Conservation (phyloP, 1,284 basidiomycete species). For the Cryptococcus sp. region DNA sequence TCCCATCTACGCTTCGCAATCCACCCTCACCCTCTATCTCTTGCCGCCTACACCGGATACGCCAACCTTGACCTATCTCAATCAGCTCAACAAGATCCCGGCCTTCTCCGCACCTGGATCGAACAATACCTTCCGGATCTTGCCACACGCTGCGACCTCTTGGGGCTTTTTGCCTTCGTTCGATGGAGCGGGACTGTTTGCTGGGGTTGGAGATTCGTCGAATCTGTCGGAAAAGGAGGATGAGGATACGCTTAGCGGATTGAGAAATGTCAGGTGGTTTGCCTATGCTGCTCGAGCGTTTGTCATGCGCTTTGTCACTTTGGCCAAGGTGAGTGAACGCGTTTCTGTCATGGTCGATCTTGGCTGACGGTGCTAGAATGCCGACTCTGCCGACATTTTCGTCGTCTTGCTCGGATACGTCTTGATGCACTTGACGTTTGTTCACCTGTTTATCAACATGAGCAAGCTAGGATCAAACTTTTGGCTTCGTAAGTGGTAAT, state of each 20-base stretch:
- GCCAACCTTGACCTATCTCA: conserved; percentile 58
- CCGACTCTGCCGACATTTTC: conserved; percentile 91
- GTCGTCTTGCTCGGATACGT: conserved; percentile 93
- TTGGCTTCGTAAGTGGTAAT: conserved; percentile 61
- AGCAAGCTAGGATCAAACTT: conserved; percentile 81
- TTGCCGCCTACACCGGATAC: conserved; percentile 46
- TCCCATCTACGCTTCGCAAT: conserved; percentile 36
- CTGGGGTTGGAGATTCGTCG: conserved; percentile 23
- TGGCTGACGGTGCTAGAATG: too few relatives aligned
- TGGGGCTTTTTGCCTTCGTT: conserved; percentile 41
- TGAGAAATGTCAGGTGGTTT: conserved; percentile 75
- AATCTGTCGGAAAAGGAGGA: conserved; percentile 29
- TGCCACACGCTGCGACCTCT: conserved; percentile 13
- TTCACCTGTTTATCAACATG: conserved; percentile 80
- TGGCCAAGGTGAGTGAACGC: conserved; percentile 61
- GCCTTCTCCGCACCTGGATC: conserved; percentile 20
- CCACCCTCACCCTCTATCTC: conserved; percentile 36
- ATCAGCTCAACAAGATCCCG: conserved; percentile 47
- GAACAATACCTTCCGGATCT: conserved; percentile 36
- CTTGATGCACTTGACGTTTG: conserved; percentile 93
- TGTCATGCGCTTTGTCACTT: conserved; percentile 75
- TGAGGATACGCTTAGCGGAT: conserved; percentile 55
- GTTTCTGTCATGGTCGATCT: too few relatives aligned
- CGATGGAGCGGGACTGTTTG: conserved; percentile 36
- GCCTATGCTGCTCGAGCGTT: conserved; percentile 76